Conservation (phyloP, 2,329 filamentous ascomycete species). For the Ascosphaera pollenicola region DNA sequence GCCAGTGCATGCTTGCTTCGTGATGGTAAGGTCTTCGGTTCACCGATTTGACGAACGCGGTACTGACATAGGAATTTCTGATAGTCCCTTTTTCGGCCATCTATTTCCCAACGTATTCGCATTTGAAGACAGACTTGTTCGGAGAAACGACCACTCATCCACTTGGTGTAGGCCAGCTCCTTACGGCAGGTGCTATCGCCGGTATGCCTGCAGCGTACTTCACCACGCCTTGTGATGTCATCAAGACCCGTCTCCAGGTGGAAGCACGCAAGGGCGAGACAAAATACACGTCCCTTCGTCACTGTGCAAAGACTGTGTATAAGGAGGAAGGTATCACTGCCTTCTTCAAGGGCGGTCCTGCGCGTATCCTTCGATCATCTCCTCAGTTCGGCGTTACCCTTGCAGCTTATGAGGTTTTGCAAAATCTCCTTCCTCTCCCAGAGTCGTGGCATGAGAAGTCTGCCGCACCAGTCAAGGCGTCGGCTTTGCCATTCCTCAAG, state of each 20-base stretch:
- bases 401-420: constrained; percentile 80
- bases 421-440: constrained; percentile 59
- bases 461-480: constrained; percentile 35
- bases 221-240: constrained; percentile 93
- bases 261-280: constrained; percentile 92
- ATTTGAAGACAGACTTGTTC: constrained; percentile 84
- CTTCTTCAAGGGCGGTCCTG: constrained; percentile 97
- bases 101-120: constrained; percentile 93
- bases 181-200: constrained; percentile 84
- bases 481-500: constrained; percentile 38
- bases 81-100: constrained; percentile 87
- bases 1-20: constrained; percentile 83
- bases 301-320: constrained; percentile 64
- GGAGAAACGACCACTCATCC: constrained; percentile 75
- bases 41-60: background rate
- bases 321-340: constrained; percentile 84
- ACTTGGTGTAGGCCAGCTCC: constrained; percentile 70
- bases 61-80: background rate
- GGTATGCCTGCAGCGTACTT: constrained; percentile 86
- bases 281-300: constrained; percentile 64
- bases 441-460: constrained; percentile 33
- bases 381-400: constrained; percentile 97
- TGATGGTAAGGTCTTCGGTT: constrained; percentile 30
- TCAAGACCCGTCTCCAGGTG: constrained; percentile 96
- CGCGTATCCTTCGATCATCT: constrained; percentile 81